Evolutionary conservation across 1,139 yeast species (phyloP), one percentile per base, ranked within the genome.

Genomic region (Pichia norvegensis): DNA sequence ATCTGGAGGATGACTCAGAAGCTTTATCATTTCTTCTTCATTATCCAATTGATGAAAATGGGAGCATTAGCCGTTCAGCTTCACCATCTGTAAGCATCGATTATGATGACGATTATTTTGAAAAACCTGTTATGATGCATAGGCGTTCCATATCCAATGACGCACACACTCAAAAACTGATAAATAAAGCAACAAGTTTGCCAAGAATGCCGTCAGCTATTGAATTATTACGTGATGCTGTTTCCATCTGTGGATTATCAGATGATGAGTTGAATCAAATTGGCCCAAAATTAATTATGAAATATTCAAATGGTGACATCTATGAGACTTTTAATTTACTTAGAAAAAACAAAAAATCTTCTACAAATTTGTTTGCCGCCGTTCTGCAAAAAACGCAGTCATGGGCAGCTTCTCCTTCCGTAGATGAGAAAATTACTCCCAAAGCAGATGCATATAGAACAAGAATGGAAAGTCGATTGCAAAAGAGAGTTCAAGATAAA

Each of bases 11-110:
- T 58, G 78, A 77, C 53, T 79, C 83, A 29, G 88, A 82, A 54
- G 70, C 80, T 4, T 66, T 82, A 31, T 74, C 76, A 33, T 54
- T 79, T 27, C 60, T 82, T 31, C 64, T 82, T 42, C 86, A 80
- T 59, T 81, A 79, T 56, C 84, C 85, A 1, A 63, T 67, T 10
- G 36, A 40, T 33, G 29, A 36, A 19, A 4, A 8, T 21, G 7
- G 7, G 3, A 31, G 40, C 17, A 13, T 37, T 4, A 36, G 38
- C 20, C 27, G 42, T 13, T 37, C 38, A 2, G 22, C 33, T 4
- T 39, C 44, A 10, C 29, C 39, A 11, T 43, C 40, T 19, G 14
- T 23, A 9, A 41, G 41, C 16, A 35, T 35, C n/a, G 42, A 36
- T 27, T 35, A 33, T 10, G 33, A 35, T 27, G 38, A 21, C 4